Conservation (phyloP, 2,329 filamentous ascomycete genomes). For the Cordyceps militaris region DNA sequence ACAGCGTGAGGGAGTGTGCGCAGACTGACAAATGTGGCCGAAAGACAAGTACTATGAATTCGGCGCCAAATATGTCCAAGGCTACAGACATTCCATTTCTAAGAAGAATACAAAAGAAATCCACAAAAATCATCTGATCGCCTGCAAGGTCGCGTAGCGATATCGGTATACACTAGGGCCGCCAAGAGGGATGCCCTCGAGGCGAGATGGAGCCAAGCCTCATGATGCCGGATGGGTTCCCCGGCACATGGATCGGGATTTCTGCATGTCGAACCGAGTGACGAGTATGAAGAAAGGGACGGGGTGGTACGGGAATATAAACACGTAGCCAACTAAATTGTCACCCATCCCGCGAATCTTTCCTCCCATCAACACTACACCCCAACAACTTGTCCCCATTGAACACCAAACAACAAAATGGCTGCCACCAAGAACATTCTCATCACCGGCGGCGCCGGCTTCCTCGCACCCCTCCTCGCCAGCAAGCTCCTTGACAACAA, state of each 20-base stretch:
- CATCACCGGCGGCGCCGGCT: constrained; percentile 58
- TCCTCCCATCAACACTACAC: not conserved
- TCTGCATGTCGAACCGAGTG: not conserved
- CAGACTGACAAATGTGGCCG: no score
- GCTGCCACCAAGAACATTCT: constrained; percentile 34
- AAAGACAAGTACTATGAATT: no score
- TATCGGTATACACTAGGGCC: not conserved
- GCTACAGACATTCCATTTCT: no score
- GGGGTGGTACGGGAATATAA: not conserved
- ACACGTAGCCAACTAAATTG: not conserved
- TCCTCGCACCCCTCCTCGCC: constrained; percentile 56
- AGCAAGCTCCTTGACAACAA: constrained; percentile 42
- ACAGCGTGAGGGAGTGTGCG: no score
- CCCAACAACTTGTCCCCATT: not conserved
- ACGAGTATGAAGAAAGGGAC: not conserved
- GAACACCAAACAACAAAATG: not conserved
- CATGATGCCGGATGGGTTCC: not conserved
- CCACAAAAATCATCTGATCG: no score
- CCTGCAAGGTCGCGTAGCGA: no score
- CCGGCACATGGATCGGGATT: not conserved
- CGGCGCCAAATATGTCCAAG: no score
- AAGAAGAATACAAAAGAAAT: no score
- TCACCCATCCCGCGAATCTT: not conserved
- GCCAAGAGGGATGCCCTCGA: not conserved
- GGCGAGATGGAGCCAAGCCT: not conserved